phyloP scores from a whole-genome alignment of 768 basidiomycete species.

The Suillus placidus region DNA sequence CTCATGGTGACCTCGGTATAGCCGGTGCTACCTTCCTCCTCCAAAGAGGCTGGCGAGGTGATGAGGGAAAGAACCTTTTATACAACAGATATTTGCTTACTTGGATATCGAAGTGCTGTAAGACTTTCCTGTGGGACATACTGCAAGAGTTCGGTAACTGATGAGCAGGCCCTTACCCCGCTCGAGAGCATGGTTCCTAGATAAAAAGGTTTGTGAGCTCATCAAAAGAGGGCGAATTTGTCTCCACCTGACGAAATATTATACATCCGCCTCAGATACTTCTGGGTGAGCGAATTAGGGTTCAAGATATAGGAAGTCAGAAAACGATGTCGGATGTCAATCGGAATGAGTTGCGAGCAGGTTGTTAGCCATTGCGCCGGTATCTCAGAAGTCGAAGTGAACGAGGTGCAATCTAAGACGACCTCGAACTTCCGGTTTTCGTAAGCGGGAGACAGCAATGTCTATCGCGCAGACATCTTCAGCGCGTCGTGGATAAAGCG shows the following conservation, averaged over 20 bases:
- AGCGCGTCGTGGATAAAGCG: neutral
- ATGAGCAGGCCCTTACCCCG: conserved; percentile 62
- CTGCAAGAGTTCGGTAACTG: conserved; percentile 60
- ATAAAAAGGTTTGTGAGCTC: conserved; percentile 3
- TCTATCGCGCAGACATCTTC: conserved; percentile 39
- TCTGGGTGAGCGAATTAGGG: conserved; percentile 68
- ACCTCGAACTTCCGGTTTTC: conserved; percentile 62
- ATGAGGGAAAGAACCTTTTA: conserved; percentile 8
- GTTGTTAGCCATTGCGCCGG: conserved; percentile 83
- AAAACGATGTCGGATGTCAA: conserved; percentile 68
- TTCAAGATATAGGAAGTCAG: conserved; percentile 67
- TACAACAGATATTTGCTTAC: conserved; percentile 41
- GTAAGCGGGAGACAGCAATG: conserved; percentile 51
- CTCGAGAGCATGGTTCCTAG: conserved; percentile 55
- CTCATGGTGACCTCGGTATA: conserved; percentile 73
- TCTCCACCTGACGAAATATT: conserved; percentile 59
- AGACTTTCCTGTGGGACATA: conserved; percentile 54
- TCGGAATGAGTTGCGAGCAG: conserved; percentile 73
- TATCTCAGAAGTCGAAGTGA: conserved; percentile 73
- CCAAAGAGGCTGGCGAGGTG: conserved; percentile 52
- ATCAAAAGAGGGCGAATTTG: conserved; percentile 15
- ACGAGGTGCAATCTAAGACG: conserved; percentile 81
- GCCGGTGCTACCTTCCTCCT: conserved; percentile 54
- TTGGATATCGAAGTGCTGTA: conserved; percentile 52
- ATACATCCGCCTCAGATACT: conserved; percentile 76